Conservation (phyloP, 192 early-diverging fungal genomes). For the Anaeromyces robustus region DNA sequence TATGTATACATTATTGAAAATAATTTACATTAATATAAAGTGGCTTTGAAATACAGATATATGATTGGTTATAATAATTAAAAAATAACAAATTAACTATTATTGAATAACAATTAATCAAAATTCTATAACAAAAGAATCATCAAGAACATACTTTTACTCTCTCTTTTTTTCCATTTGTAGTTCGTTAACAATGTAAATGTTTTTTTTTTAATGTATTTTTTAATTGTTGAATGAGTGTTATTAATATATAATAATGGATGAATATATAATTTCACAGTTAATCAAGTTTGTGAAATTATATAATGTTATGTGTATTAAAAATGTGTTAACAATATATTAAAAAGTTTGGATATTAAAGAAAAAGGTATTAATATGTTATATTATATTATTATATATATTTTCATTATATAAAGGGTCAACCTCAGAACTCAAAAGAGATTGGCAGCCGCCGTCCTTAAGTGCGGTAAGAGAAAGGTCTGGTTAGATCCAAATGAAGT, state of each 20-base stretch:
- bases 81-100: neutral
- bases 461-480: conserved; percentile 95
- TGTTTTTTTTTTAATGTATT: neutral
- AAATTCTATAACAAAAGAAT: neutral
- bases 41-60: neutral
- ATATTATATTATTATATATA: neutral
- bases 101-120: neutral
- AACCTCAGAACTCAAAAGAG: conserved; percentile 76
- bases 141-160: neutral
- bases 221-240: neutral
- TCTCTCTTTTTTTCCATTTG: neutral
- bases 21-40: neutral
- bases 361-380: no score
- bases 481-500: conserved; percentile 97
- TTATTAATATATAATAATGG: neutral
- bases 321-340: no score
- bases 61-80: neutral
- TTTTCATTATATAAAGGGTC: conserved; percentile 9
- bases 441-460: conserved; percentile 88
- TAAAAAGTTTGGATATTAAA: no score
- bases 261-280: neutral
- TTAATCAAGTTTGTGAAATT: no score
- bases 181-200: neutral
- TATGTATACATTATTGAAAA: no score
- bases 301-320: no score